Evolutionary conservation across 495 filamentous ascomycete species (phyloP).

Genomic region (Podospora fimiseda): DNA sequence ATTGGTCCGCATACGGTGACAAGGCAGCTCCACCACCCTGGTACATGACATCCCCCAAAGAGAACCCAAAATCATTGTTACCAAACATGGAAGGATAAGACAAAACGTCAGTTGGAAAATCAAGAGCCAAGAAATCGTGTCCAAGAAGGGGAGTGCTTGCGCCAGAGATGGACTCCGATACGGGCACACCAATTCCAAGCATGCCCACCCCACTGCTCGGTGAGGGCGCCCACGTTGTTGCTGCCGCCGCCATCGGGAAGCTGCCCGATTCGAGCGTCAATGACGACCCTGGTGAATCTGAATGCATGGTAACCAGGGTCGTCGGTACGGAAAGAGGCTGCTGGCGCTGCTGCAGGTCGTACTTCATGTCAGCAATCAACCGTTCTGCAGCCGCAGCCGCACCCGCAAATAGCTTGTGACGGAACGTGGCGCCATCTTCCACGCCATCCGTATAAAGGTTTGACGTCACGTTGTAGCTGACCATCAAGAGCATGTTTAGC

Average conservation of each 20-base stretch:
- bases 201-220: neutral
- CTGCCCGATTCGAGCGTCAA: neutral
- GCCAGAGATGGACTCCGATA: neutral
- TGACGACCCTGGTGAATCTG: neutral
- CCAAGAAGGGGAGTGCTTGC: constrained; percentile 3
- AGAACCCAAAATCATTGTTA: neutral
- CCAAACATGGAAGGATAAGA: neutral
- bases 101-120: neutral
- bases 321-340: neutral
- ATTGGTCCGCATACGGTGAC: neutral
- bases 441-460: constrained; percentile 7
- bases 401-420: constrained; percentile 1
- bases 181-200: neutral
- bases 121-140: constrained; percentile 4
- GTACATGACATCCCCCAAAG: neutral
- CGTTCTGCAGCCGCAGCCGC: constrained; percentile 8
- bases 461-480: constrained; percentile 5
- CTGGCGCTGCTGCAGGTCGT: constrained; percentile 3
- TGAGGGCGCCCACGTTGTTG: neutral
- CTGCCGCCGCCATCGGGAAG: no score
- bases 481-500: constrained; percentile 1
- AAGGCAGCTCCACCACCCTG: neutral
- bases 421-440: neutral
- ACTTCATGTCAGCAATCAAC: constrained; percentile 8
- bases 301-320: neutral